Evolutionary conservation across 129 eudicot species (phyloP).

Genomic region (Silybum marianum): DNA sequence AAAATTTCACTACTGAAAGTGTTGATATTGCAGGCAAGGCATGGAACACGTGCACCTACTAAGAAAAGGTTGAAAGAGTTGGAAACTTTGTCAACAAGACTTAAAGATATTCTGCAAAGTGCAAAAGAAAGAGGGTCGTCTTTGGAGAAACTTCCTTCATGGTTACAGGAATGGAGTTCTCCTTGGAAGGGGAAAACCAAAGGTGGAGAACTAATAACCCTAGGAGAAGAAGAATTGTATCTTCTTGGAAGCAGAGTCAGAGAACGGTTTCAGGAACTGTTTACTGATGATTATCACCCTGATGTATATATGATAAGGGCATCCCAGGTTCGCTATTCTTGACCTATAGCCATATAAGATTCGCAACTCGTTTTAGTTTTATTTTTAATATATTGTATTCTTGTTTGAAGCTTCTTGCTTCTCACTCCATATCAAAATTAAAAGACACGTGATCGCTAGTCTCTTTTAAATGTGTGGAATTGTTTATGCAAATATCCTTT

Average conservation of each 20-base stretch:
- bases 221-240: constrained; percentile 88
- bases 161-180: constrained; percentile 84
- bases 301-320: constrained; percentile 78
- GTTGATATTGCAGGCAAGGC: constrained; percentile 73
- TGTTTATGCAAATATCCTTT: neutral
- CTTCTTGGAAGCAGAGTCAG: constrained; percentile 71
- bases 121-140: constrained; percentile 57
- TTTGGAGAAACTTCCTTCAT: constrained; percentile 63
- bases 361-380: neutral
- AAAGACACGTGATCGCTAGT: neutral
- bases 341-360: neutral
- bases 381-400: neutral
- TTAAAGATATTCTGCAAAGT: constrained; percentile 52
- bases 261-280: constrained; percentile 63
- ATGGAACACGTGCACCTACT: constrained; percentile 99
- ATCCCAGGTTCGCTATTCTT: constrained; percentile 65
- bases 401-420: constrained; percentile 17
- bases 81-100: constrained; percentile 50
- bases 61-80: constrained; percentile 74
- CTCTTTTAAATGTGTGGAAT: neutral
- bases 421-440: neutral
- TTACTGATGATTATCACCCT: constrained; percentile 78
- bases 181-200: constrained; percentile 88
- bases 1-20: neutral
- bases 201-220: constrained; percentile 82